These are phyloP conservation scores for Rhodotorula toruloides DNA, from an alignment of 768 basidiomycete species.

Conservation along the genomic window DNA sequence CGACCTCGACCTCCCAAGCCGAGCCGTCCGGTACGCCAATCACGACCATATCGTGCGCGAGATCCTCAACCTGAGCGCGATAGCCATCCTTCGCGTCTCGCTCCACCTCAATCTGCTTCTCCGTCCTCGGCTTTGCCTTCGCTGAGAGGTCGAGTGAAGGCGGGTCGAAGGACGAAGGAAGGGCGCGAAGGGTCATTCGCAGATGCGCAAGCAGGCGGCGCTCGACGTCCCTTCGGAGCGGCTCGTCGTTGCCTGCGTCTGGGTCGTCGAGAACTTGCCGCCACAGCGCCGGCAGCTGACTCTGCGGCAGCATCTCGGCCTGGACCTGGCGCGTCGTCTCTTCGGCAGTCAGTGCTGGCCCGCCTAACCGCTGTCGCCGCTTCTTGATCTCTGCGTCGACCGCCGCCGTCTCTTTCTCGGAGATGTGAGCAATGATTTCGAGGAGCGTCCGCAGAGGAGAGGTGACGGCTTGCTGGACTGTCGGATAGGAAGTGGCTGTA, in stretches of 20 bases:
- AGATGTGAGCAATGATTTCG: constrained; percentile 63
- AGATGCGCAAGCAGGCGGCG: constrained; percentile 66
- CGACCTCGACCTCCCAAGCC: constrained; percentile 74
- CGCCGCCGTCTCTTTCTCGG: constrained; percentile 58
- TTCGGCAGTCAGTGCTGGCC: constrained; percentile 35
- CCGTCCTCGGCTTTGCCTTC: constrained; percentile 49
- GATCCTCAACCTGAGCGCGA: constrained; percentile 61
- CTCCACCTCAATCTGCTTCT: constrained; percentile 27
- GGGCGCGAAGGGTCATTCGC: constrained; percentile 58
- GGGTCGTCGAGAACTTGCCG: constrained; percentile 76
- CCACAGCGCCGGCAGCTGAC: constrained; percentile 66
- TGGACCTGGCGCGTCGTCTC: constrained; percentile 42
- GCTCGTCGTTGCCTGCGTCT: constrained; percentile 59
- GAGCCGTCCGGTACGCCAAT: constrained; percentile 70
- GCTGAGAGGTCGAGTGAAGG: constrained; percentile 31
- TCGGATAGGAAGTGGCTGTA: constrained; percentile 56
- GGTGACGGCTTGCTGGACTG: constrained; percentile 58
- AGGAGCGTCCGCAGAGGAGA: constrained; percentile 66
- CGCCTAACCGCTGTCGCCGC: constrained; percentile 67
- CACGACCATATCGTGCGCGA: constrained; percentile 70
- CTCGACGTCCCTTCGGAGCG: constrained; percentile 71
- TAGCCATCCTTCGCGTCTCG: constrained; percentile 46
- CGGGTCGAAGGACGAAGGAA: constrained; percentile 51
- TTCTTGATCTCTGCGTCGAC: constrained; percentile 67
- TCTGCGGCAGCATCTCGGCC: constrained; percentile 40